phyloP scores from a whole-genome alignment of 805 yeast genomes.

The Debaryomyces maramus region DNA sequence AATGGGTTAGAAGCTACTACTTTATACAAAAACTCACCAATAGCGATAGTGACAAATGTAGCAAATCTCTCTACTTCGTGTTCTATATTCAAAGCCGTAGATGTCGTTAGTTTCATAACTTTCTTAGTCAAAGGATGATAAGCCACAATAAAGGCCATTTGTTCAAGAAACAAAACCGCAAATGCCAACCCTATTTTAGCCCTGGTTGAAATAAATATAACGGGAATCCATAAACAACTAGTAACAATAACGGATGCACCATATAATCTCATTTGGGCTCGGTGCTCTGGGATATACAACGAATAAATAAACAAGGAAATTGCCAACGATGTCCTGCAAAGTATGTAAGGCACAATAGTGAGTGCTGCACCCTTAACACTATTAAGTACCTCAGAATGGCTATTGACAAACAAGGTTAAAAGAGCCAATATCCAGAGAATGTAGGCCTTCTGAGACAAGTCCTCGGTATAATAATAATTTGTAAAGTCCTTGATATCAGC shows the following conservation, averaged over 20 bases:
- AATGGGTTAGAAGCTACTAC: slow-evolving; percentile 51
- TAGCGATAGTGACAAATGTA: slow-evolving; percentile 61
- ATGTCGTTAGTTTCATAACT: slow-evolving; percentile 40
- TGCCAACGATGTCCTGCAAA: slow-evolving; percentile 45
- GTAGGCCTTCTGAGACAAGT: slow-evolving; percentile 52
- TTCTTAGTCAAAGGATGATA: slow-evolving; percentile 51
- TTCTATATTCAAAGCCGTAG: slow-evolving; percentile 65
- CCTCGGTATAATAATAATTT: slow-evolving; percentile 63
- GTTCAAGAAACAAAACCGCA: slow-evolving; percentile 44
- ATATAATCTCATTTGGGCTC: slow-evolving; percentile 49
- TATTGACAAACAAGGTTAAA: slow-evolving; percentile 53
- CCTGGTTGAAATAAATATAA: slow-evolving; percentile 47
- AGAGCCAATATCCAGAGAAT: slow-evolving; percentile 54
- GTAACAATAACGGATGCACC: slow-evolving; percentile 31
- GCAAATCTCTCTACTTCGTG: slow-evolving; percentile 64
- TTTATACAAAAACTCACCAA: slow-evolving; percentile 61
- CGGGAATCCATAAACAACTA: slow-evolving; percentile 49
- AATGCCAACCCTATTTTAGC: slow-evolving; percentile 48
- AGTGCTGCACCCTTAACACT: slow-evolving; percentile 38
- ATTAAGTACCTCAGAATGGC: slow-evolving; percentile 40
- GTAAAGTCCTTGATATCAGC: slow-evolving; percentile 61
- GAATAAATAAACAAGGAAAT: slow-evolving; percentile 38
- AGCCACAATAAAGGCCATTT: slow-evolving; percentile 29
- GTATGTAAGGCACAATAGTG: slow-evolving; percentile 48
- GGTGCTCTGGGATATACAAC: slow-evolving; percentile 48